phyloP scores from a whole-genome alignment of 805 yeast genomes.

The Metschnikowia matae region DNA sequence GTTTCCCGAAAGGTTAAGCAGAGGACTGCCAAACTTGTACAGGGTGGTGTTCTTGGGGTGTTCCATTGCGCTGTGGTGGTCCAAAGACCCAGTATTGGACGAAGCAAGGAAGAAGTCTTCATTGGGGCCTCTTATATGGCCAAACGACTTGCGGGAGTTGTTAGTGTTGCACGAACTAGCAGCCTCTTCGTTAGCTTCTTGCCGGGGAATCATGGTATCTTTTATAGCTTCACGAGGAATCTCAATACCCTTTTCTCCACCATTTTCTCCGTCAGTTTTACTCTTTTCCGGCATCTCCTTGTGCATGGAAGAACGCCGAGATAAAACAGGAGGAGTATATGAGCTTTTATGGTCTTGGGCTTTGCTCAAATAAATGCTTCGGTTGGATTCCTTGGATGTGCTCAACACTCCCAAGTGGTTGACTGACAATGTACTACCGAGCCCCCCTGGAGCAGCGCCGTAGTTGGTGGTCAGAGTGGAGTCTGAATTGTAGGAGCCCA shows the following conservation, averaged over 20 bases:
- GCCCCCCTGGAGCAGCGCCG: constrained; percentile 21
- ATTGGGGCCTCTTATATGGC: constrained; percentile 1
- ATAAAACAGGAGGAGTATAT: neutral
- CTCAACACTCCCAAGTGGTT: constrained; percentile 9
- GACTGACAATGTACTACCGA: constrained; percentile 11
- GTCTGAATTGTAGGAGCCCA: constrained; percentile 39
- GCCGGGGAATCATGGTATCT: neutral
- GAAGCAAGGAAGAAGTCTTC: constrained; percentile 3
- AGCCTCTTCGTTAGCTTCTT: neutral
- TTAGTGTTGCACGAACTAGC: constrained; percentile 1
- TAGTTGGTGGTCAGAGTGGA: constrained; percentile 40
- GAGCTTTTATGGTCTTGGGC: neutral
- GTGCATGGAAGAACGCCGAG: neutral
- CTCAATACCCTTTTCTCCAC: neutral
- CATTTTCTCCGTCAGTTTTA: neutral
- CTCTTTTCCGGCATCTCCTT: neutral
- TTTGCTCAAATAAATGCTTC: neutral
- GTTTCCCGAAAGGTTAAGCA: neutral
- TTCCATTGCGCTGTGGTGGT: neutral
- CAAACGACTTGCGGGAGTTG: neutral
- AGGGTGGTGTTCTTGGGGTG: neutral
- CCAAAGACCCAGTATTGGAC: neutral
- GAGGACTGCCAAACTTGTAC: neutral
- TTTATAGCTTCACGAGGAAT: neutral
- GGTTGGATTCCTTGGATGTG: constrained; percentile 13